These are phyloP conservation scores for Termitomyces eurrhizus DNA, from an alignment of 768 basidiomycete genomes.

Conservation along the genomic window DNA sequence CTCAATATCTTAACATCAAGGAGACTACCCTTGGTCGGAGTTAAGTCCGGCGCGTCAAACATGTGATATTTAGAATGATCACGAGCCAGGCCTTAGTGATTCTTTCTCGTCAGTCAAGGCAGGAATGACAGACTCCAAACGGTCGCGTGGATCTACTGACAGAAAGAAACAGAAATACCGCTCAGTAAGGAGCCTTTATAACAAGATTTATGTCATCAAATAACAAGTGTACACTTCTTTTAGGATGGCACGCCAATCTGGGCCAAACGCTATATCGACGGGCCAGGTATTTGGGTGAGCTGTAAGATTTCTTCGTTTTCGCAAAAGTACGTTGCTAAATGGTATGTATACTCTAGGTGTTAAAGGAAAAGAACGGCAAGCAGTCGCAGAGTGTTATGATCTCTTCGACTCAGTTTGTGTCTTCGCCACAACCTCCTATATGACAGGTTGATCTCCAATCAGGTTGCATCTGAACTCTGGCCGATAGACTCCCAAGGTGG, in stretches of 20 bases:
- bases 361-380: constrained; percentile 79
- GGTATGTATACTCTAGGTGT: constrained; percentile 35
- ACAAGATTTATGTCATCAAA: neutral
- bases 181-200: constrained; percentile 33
- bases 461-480: constrained; percentile 77
- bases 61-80: neutral
- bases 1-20: too few species aligned
- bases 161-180: constrained; percentile 47
- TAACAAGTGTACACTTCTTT: neutral
- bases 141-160: constrained; percentile 7
- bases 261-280: constrained; percentile 64
- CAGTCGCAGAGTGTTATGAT: constrained; percentile 73
- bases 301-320: constrained; percentile 35
- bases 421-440: neutral
- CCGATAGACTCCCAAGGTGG: constrained; percentile 34
- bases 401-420: constrained; percentile 68
- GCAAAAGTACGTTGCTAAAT: neutral
- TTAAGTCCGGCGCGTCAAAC: neutral
- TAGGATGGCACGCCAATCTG: constrained; percentile 69
- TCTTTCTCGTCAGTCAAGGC: neutral
- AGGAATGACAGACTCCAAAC: constrained; percentile 8
- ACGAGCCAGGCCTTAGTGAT: neutral
- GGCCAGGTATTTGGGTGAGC: constrained; percentile 84
- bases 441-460: constrained; percentile 15
- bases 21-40: too few species aligned